Evolutionary conservation across 257 asterid genomes (phyloP), one percentile per base, ranked within the genome.

Genomic region (Rubia yunnanensis): DNA sequence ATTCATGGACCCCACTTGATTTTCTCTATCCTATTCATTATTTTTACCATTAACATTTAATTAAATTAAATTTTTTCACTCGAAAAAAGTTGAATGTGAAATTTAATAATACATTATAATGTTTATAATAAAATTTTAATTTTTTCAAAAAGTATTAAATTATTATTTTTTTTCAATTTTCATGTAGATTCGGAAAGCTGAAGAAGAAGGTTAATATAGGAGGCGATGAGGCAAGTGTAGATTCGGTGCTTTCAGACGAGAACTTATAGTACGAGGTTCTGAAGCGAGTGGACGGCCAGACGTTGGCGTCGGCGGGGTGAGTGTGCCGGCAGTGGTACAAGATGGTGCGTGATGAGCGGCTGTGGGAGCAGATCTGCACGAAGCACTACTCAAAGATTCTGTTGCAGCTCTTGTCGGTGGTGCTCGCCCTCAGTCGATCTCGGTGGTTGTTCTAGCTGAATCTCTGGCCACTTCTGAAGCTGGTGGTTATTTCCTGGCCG

Each of bases 281-380:
- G 60, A 83, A 89, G 41, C 97, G 77, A 75, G 96, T 90, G 34
- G 99, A 94, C 74, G 92, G 95, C 23, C 94, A 86, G 56, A 84
- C 90, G 31, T 77, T 92, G 61, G 97, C 96, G 30, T 76, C 81
- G 57, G 84, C 95, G 67, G 86, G 95, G 35, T 89, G 95, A 82
- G 99, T 92, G 49, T 84, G 81, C 84, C 85, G 81, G 57, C 96
- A 75, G 81, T 92, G 99, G 99, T 72, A 61, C 70, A 82, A 76
- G 48, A 82, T 96, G 62, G 96, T 97, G 52, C 80, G 75, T 54
- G 99, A 92, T 68, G 99, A 92, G 83, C 84, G 96, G 76, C 84
- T 92, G 48, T 92, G 99, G 99, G 99, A 92, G 82, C 80, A 83
- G 85, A 89, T 92, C 88, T 92, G 99, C 81, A 88, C 96, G 39